Conservation (phyloP, 202 grass and related monocot species). For the Schoenoplectus triqueter region DNA sequence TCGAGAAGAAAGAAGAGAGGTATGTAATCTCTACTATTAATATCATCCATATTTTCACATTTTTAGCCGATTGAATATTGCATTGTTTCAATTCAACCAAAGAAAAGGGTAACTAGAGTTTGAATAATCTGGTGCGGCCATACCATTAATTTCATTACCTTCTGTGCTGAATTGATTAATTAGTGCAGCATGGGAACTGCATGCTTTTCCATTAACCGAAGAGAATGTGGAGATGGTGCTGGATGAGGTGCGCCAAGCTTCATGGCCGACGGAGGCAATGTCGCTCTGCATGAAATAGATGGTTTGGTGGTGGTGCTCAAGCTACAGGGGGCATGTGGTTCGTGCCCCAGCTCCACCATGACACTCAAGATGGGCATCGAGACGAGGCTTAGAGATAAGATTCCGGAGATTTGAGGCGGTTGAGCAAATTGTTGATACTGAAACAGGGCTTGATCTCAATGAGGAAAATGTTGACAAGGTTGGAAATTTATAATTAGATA, state of each 20-base stretch:
- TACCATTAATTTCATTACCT: neutral
- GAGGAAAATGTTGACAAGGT: constrained; percentile 89
- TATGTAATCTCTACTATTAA: neutral
- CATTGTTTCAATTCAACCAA: neutral
- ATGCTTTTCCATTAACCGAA: constrained; percentile 75
- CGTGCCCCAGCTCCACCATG: constrained; percentile 99
- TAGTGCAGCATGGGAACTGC: constrained; percentile 55
- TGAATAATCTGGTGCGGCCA: neutral
- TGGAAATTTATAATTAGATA: neutral
- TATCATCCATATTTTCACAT: neutral
- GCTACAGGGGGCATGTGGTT: constrained; percentile 91
- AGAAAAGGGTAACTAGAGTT: neutral
- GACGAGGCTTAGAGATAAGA: constrained; percentile 89
- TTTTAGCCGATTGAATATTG: neutral
- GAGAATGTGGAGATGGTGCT: constrained; percentile 92
- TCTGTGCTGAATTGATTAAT: neutral
- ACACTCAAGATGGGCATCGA: constrained; percentile 99
- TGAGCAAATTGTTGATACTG: constrained; percentile 85
- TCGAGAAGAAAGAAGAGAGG: constrained; percentile 17
- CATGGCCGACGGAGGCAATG: constrained; percentile 90
- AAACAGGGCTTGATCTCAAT: constrained; percentile 93
- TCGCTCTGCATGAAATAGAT: constrained; percentile 91
- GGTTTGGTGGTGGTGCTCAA: constrained; percentile 88
- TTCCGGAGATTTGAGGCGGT: constrained; percentile 81
- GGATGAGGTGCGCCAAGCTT: constrained; percentile 81